Percentiles rank a stretch among this genome's conserved stretches.
phyloP scores from a whole-genome alignment of 2,329 filamentous ascomycete genomes.

The Aspergillus sp. region DNA sequence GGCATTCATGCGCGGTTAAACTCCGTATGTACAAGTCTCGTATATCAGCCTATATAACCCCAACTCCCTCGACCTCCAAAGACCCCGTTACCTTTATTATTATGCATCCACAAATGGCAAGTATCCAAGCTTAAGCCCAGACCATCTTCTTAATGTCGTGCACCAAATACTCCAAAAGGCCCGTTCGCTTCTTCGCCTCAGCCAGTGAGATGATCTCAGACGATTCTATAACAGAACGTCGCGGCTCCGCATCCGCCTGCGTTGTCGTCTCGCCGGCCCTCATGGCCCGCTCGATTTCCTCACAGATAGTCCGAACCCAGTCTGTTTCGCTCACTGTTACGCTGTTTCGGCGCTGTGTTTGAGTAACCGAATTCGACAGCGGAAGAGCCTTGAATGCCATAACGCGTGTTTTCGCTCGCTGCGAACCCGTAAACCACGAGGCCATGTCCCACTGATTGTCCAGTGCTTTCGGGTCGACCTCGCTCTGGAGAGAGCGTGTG shows the following conservation, averaged over 20 bases:
- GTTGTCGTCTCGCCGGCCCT: conserved; percentile 47
- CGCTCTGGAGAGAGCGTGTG: conserved; percentile 69
- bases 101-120: not conserved
- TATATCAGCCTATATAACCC: not conserved
- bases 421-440: conserved; percentile 40
- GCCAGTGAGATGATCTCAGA: conserved; percentile 77
- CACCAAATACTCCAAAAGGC: conserved; percentile 80
- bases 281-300: conserved; percentile 72
- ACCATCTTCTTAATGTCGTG: conserved; percentile 93
- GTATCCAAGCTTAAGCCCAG: conserved; percentile 59
- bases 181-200: conserved; percentile 84
- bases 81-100: not conserved
- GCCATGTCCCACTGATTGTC: conserved; percentile 43
- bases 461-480: conserved; percentile 49
- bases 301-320: conserved; percentile 64
- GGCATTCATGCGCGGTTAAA: not conserved
- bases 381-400: conserved; percentile 47
- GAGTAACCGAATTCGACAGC: conserved; percentile 30
- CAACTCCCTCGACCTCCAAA: not conserved
- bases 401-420: conserved; percentile 32
- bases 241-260: conserved; percentile 25
- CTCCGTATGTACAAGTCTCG: not conserved
- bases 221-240: conserved; percentile 48
- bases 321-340: conserved; percentile 49
- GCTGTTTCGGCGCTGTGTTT: conserved; percentile 16